phyloP scores from a whole-genome alignment of 2,329 filamentous ascomycete species.

The Stachybotrys chlorohalonatus region DNA sequence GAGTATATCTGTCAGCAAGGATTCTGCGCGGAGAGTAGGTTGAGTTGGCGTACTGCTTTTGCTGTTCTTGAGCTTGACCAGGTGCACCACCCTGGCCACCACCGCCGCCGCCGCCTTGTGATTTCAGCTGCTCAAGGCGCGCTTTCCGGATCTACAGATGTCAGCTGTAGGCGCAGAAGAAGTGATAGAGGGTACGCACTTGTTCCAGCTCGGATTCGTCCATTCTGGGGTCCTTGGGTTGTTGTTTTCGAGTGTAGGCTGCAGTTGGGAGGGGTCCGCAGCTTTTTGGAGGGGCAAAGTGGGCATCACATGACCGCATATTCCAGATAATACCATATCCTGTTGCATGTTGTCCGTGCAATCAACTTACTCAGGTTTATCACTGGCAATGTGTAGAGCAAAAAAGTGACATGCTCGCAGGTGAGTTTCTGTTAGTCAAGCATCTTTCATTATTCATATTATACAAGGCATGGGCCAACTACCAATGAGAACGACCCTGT shows the following conservation, averaged over 20 bases:
- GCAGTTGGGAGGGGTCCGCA: slow-evolving; percentile 1
- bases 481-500: too few relatives aligned
- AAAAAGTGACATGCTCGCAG: too few relatives aligned
- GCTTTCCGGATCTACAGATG: slow-evolving; percentile 70
- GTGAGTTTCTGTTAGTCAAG: not conserved
- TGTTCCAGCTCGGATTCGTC: slow-evolving; percentile 35
- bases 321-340: not conserved
- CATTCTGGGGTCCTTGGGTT: slow-evolving; percentile 18
- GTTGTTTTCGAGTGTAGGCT: slow-evolving; percentile 1
- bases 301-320: slow-evolving; percentile 11
- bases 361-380: too few relatives aligned
- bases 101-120: slow-evolving; percentile 48
- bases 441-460: not conserved
- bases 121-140: slow-evolving; percentile 86
- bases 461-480: not conserved
- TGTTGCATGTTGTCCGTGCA: too few relatives aligned
- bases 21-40: not conserved
- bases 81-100: slow-evolving; percentile 17
- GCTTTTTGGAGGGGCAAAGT: slow-evolving; percentile 14
- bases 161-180: not conserved
- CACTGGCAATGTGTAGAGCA: too few relatives aligned
- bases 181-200: slow-evolving; percentile 11
- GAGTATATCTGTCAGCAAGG: not conserved
- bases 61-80: slow-evolving; percentile 48
- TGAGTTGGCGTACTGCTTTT: slow-evolving; percentile 32